Percentiles rank a stretch among this genome's conserved stretches.
Evolutionary conservation across 1,284 basidiomycete species (phyloP).

Genomic region (Boletus subluridellus): DNA sequence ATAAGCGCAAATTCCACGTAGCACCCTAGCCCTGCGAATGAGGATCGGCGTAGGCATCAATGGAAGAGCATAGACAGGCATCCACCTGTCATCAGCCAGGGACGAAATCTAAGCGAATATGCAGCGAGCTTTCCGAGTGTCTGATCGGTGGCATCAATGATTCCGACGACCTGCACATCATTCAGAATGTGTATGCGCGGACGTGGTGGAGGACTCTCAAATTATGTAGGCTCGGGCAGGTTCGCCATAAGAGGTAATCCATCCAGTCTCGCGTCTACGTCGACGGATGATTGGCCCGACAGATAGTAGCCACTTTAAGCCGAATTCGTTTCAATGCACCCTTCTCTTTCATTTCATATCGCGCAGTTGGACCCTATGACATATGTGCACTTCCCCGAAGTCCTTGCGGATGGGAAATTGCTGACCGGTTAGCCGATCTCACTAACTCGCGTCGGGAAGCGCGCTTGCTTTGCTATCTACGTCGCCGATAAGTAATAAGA

Average conservation of each 20-base stretch:
- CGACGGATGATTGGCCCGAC: neutral
- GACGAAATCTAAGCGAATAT: constrained; percentile 3
- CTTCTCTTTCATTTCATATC: constrained; percentile 6
- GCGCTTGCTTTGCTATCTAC: constrained; percentile 3
- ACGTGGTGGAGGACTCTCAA: constrained; percentile 7
- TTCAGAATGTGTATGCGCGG: neutral
- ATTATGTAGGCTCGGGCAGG: neutral
- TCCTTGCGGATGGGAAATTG: neutral
- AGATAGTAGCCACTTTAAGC: neutral
- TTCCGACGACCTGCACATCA: constrained; percentile 6
- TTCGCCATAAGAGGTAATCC: neutral
- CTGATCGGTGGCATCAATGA: constrained; percentile 9
- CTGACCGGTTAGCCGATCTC: neutral
- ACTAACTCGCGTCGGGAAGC: constrained; percentile 2
- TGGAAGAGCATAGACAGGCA: neutral
- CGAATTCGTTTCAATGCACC: neutral
- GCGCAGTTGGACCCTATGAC: constrained; percentile 20
- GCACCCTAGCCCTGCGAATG: constrained; percentile 5
- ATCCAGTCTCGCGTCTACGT: neutral
- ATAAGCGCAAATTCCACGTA: constrained; percentile 1
- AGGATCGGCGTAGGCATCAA: constrained; percentile 6
- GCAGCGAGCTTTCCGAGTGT: neutral
- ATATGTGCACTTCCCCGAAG: neutral
- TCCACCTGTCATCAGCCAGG: neutral
- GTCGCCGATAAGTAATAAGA: neutral